Conservation (phyloP, 2,329 filamentous ascomycete species). For the Grosmannia clavigera region DNA sequence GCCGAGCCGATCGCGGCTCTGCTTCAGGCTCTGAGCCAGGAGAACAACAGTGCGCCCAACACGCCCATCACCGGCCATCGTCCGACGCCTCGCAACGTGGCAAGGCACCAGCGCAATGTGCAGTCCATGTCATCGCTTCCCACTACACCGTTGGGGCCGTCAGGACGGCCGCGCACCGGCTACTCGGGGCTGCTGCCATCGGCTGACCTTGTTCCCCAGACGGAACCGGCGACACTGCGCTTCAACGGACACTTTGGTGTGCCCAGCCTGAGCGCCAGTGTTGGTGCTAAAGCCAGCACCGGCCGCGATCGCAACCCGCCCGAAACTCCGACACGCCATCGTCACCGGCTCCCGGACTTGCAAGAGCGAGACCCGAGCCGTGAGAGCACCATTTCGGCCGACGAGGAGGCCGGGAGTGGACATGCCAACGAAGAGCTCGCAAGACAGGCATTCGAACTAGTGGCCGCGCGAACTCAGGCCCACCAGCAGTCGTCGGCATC, state of each 20-base stretch:
- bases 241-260: not conserved
- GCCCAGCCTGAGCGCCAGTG: not conserved
- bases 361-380: conserved; percentile 50
- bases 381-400: conserved; percentile 74
- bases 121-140: conserved; percentile 81
- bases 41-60: conserved; percentile 61
- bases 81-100: conserved; percentile 33
- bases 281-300: conserved; percentile 1
- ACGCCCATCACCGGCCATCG: conserved; percentile 45
- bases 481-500: conserved; percentile 14
- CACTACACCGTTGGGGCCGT: conserved; percentile 58
- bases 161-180: conserved; percentile 35
- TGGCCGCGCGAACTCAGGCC: conserved; percentile 23
- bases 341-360: conserved; percentile 8
- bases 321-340: conserved; percentile 26
- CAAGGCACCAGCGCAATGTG: conserved; percentile 59
- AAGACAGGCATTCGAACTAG: conserved; percentile 39
- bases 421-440: conserved; percentile 38
- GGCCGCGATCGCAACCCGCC: conserved; percentile 24
- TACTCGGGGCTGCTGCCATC: conserved; percentile 47
- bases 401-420: conserved; percentile 23
- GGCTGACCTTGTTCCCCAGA: conserved; percentile 47
- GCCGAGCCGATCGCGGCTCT: conserved; percentile 65
- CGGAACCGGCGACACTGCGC: conserved; percentile 36
- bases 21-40: conserved; percentile 70